Evolutionary conservation across 2,329 filamentous ascomycete species (phyloP).

Genomic region (Ilyonectria mors-panacis): DNA sequence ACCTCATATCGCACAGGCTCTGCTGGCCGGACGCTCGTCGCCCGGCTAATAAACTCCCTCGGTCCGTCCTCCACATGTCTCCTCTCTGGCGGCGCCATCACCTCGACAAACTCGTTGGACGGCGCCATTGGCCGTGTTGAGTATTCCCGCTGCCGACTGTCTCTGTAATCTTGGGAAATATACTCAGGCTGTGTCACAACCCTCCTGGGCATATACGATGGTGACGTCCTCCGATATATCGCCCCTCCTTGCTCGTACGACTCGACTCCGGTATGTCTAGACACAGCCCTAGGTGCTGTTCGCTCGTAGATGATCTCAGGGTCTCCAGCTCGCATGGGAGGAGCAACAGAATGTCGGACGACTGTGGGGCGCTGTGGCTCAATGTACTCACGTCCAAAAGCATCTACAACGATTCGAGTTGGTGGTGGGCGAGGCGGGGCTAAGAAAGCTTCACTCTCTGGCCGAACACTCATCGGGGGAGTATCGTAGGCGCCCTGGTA

Average conservation of each 20-base stretch:
- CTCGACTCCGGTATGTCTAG: constrained; percentile 63
- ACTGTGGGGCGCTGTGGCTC: constrained; percentile 65
- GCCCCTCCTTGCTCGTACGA: constrained; percentile 65
- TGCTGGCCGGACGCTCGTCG: constrained; percentile 71
- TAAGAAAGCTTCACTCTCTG: constrained; percentile 67
- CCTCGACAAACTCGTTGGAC: constrained; percentile 63
- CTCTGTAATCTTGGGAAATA: constrained; percentile 64
- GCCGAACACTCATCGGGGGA: constrained; percentile 63
- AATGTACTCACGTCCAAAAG: constrained; percentile 84
- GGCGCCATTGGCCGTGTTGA: constrained; percentile 64
- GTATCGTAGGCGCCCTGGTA: constrained; percentile 61
- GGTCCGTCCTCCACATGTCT: constrained; percentile 62
- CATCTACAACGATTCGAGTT: constrained; percentile 83
- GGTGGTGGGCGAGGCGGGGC: constrained; percentile 66
- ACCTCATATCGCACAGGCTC: constrained; percentile 61
- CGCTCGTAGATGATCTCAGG: constrained; percentile 78
- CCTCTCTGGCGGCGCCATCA: constrained; percentile 60
- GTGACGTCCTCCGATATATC: constrained; percentile 67
- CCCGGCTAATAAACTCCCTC: constrained; percentile 68
- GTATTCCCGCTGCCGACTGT: constrained; percentile 72
- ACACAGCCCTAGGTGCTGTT: constrained; percentile 65
- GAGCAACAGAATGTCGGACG: constrained; percentile 67
- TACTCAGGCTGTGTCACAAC: constrained; percentile 76
- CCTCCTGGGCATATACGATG: constrained; percentile 66
- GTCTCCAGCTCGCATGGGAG: constrained; percentile 62